phyloP scores from a whole-genome alignment of 805 yeast species.

The Yamadazyma ubonensis region DNA sequence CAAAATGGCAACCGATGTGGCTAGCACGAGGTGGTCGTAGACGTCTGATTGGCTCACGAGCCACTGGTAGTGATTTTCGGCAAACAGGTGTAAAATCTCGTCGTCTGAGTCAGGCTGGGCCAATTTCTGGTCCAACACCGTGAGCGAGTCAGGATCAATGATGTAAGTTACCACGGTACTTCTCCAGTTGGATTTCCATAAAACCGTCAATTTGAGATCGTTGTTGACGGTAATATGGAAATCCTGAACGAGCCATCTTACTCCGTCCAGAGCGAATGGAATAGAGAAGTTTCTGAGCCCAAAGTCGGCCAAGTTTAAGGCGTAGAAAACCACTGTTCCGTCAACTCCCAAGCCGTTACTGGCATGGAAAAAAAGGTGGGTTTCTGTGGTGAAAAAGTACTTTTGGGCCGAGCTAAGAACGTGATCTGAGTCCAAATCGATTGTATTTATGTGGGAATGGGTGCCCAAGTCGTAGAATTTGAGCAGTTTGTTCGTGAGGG shows the following conservation, averaged over 20 bases:
- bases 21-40: conserved; percentile 48
- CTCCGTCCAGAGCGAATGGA: no score
- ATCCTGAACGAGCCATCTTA: conserved; percentile 51
- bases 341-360: conserved; percentile 22
- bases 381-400: conserved; percentile 18
- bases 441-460: conserved; percentile 16
- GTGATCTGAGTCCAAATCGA: conserved; percentile 1
- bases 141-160: conserved; percentile 11
- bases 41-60: conserved; percentile 50
- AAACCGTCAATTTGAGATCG: conserved; percentile 21
- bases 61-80: conserved; percentile 39
- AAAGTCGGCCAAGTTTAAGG: conserved; percentile 4
- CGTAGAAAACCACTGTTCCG: conserved; percentile 4
- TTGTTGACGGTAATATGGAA: conserved; percentile 12
- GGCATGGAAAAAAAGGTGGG: conserved; percentile 8
- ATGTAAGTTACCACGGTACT: conserved; percentile 40
- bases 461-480: conserved; percentile 58
- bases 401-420: conserved; percentile 33
- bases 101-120: conserved; percentile 12
- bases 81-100: conserved; percentile 26
- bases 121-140: neutral
- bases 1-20: conserved; percentile 53
- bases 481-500: conserved; percentile 55
- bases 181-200: conserved; percentile 66
- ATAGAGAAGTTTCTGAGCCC: neutral